Evolutionary conservation across 1,139 yeast species (phyloP), one percentile per base, ranked within the genome.

Genomic region (Debaryomyces robertsiae): DNA sequence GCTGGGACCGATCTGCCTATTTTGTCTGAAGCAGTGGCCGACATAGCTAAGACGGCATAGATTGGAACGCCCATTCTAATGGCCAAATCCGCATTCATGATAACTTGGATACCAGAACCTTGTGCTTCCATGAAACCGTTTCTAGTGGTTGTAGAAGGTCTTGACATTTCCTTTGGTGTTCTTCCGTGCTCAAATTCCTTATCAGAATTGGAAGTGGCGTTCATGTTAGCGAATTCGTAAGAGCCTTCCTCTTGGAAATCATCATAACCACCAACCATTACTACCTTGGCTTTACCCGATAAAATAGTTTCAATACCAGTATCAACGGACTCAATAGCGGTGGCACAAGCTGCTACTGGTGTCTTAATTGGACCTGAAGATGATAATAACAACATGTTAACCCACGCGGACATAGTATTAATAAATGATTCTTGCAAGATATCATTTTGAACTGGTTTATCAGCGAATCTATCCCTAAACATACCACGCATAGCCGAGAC

Each of bases 201-300:
- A 44, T 78, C 62, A 27, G 98, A 76, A 69, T 91, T 89, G 33
- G 96, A 86, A 38, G 99, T 93, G 44, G 98, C 98, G 60, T 91
- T 91, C 99, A 93, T 93, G 75, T 93, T 93, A 62, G 91, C 98
- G 69, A 93, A 93, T 69, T 93, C 99, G 58, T 82, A 85, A 46
- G 98, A 90, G 54, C 98, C 97, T 74, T 93, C 98, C 73, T 93
- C 98, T 72, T 90, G 96, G 94, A 93, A 91, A 63, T 93, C 98
- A 75, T 93, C 98, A 64, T 88, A 90, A 72, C 98, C 98, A 79
- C 98, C 98, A 57, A 91, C 97, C 61, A 93, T 77, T 67, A 93
- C 90, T 57, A 93, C 81, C 80, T 89, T 90, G 45, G 98, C 98
- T 70, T 91, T 90, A 53, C 96, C 96, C 41, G 89, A 72, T 57